Percentiles rank a stretch among this genome's conserved stretches.
phyloP scores from a whole-genome alignment of 2,329 filamentous ascomycete genomes.

The Tympanopsis confertula region DNA sequence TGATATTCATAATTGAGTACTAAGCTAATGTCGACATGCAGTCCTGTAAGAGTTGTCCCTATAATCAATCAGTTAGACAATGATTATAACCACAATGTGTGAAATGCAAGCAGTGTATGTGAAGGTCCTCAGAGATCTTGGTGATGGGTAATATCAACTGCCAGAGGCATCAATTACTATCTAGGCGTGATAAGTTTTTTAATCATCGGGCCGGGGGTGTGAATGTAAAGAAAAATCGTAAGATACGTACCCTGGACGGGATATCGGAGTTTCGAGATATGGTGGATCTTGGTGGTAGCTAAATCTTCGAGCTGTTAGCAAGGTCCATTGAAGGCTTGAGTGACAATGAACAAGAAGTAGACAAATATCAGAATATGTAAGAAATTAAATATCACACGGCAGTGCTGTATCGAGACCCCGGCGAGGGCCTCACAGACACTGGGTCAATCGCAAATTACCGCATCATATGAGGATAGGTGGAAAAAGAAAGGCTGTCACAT shows the following conservation, averaged over 20 bases:
- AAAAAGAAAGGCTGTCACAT: constrained; percentile 4
- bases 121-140: constrained; percentile 55
- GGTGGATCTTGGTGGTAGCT: no score
- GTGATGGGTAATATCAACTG: constrained; percentile 47
- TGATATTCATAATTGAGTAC: no score
- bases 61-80: no score
- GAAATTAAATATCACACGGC: constrained; percentile 82
- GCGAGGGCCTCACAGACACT: constrained; percentile 74
- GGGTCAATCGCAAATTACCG: constrained; percentile 99
- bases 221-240: constrained; percentile 3
- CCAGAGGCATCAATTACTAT: constrained; percentile 54
- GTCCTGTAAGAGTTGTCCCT: no score
- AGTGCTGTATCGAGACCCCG: constrained; percentile 72
- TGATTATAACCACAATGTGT: no score
- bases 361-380: constrained; percentile 91
- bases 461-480: constrained; percentile 52
- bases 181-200: constrained; percentile 49
- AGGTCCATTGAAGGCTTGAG: no score
- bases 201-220: constrained; percentile 44
- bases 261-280: no score
- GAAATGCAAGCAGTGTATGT: background rate
- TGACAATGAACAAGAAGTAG: constrained; percentile 3
- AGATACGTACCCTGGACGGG: no score
- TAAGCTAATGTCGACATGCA: no score
- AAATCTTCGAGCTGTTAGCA: no score